phyloP scores from a whole-genome alignment of 1,284 basidiomycete species.

The Ustilago tritici region DNA sequence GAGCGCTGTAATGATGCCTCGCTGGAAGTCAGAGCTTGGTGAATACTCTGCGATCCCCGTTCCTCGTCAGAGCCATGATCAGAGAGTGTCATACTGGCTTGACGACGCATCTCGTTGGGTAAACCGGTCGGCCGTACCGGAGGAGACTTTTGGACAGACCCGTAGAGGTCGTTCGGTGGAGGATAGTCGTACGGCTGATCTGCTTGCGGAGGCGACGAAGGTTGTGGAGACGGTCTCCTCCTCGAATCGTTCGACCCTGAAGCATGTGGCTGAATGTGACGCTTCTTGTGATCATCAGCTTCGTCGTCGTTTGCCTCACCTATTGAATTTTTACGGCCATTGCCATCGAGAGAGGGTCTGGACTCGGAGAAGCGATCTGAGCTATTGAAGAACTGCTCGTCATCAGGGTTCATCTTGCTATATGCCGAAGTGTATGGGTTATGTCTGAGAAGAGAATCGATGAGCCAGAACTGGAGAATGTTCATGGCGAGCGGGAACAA shows the following conservation, averaged over 20 bases:
- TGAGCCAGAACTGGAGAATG: constrained; percentile 67
- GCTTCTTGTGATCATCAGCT: constrained; percentile 3
- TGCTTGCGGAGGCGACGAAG: neutral
- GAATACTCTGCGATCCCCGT: constrained; percentile 3
- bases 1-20: constrained; percentile 21
- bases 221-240: constrained; percentile 21
- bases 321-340: constrained; percentile 16
- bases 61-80: constrained; percentile 32
- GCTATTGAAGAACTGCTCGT: constrained; percentile 35
- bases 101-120: constrained; percentile 36
- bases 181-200: constrained; percentile 43
- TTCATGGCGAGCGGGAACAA: constrained; percentile 92
- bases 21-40: constrained; percentile 16
- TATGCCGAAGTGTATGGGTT: constrained; percentile 59
- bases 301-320: constrained; percentile 29
- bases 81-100: constrained; percentile 36
- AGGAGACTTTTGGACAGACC: constrained; percentile 33
- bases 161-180: constrained; percentile 28
- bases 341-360: constrained; percentile 6
- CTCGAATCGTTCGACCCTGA: constrained; percentile 19
- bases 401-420: constrained; percentile 45
- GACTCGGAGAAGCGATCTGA: constrained; percentile 32
- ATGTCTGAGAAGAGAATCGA: constrained; percentile 66
- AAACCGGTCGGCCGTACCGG: constrained; percentile 18
- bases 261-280: constrained; percentile 24